A percentile compares a stretch with the other conserved stretches of the same genome.
Conservation (phyloP, 106 monocot species). For the Dioscorea zingiberensis region DNA sequence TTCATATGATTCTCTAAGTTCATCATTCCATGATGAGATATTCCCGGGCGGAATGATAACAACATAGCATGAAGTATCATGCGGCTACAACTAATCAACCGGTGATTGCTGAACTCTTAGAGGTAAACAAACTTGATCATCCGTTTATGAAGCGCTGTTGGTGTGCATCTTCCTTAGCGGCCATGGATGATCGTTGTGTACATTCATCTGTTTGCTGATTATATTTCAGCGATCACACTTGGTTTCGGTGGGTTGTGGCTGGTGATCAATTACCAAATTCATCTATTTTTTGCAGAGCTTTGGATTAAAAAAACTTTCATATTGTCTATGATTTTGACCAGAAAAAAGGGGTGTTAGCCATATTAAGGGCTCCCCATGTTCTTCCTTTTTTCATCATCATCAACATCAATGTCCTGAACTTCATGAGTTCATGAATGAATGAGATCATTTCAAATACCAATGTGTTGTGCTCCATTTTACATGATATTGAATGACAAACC, state of each 20-base stretch:
- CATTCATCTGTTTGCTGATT: slow-evolving; percentile 8
- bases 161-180: slow-evolving; percentile 11
- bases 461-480: too few species aligned
- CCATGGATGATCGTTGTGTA: slow-evolving; percentile 22
- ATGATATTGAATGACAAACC: too few species aligned
- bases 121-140: slow-evolving; percentile 5
- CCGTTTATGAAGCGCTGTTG: slow-evolving; percentile 18
- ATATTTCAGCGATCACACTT: slow-evolving; percentile 4
- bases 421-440: slow-evolving; percentile 9
- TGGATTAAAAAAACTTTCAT: not conserved
- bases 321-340: slow-evolving; percentile 13
- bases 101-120: not conserved
- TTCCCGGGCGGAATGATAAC: not conserved
- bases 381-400: not conserved
- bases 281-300: not conserved
- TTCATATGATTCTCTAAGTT: slow-evolving; percentile 2
- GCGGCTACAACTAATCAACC: not conserved
- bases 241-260: not conserved
- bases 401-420: not conserved
- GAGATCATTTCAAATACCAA: not conserved
- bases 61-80: not conserved
- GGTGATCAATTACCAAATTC: not conserved
- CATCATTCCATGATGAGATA: slow-evolving; percentile 4
- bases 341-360: slow-evolving; percentile 7
- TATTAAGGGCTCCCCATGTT: slow-evolving; percentile 10